phyloP scores from a whole-genome alignment of 2,329 filamentous ascomycete species.

The Grosmannia huntii region DNA sequence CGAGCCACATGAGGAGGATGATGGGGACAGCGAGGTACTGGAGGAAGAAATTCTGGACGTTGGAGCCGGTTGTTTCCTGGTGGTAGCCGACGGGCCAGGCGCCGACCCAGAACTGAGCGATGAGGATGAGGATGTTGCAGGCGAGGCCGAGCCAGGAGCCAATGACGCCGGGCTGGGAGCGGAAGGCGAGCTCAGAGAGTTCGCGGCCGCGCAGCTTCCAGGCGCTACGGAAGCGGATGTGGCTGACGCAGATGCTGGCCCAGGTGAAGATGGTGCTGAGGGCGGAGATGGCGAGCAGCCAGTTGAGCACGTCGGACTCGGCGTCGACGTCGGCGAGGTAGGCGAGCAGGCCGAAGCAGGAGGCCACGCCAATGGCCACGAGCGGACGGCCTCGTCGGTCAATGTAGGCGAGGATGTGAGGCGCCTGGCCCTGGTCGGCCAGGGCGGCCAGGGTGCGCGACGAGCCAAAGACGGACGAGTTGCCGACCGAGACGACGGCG shows the following conservation, averaged over 20 bases:
- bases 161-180: slow-evolving; percentile 61
- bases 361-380: slow-evolving; percentile 56
- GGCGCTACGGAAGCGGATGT: slow-evolving; percentile 81
- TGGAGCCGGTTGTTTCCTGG: slow-evolving; percentile 26
- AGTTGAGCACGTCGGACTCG: slow-evolving; percentile 55
- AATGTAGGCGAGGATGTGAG: slow-evolving; percentile 64
- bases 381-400: slow-evolving; percentile 73
- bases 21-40: slow-evolving; percentile 60
- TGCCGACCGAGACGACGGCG: slow-evolving; percentile 80
- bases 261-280: slow-evolving; percentile 68
- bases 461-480: slow-evolving; percentile 83
- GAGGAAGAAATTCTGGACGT: slow-evolving; percentile 59
- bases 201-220: slow-evolving; percentile 58
- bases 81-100: slow-evolving; percentile 57
- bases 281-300: slow-evolving; percentile 66
- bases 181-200: slow-evolving; percentile 70
- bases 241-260: slow-evolving; percentile 75
- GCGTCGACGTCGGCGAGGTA: slow-evolving; percentile 58
- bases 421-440: slow-evolving; percentile 77
- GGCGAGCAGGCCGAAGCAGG: slow-evolving; percentile 56
- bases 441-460: slow-evolving; percentile 82
- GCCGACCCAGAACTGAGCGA: slow-evolving; percentile 81
- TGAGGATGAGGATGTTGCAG: slow-evolving; percentile 63
- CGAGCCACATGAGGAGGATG: slow-evolving; percentile 53
- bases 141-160: slow-evolving; percentile 71